Percentiles rank a stretch among this genome's conserved stretches.
Evolutionary conservation across 305 asterid genomes (phyloP).

Genomic region (Plantago lanceolata): DNA sequence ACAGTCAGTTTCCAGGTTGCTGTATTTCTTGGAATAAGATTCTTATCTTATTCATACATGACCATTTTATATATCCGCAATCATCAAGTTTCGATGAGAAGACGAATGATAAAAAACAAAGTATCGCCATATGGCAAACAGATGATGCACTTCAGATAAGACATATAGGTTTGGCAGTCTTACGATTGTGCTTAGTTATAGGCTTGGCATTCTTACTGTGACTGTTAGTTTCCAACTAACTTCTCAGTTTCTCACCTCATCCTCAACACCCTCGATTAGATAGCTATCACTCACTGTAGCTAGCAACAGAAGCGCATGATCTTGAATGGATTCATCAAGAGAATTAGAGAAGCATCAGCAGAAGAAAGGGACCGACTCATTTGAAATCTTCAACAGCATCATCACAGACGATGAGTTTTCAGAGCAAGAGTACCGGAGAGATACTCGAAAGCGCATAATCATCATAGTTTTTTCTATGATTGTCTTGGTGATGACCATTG

Average conservation of each 20-base stretch:
- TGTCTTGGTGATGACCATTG: slow-evolving; percentile 19
- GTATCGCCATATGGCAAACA: no score
- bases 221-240: not conserved
- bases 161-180: no score
- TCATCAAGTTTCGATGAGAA: no score
- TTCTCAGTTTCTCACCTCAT: not conserved
- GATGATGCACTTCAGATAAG: no score
- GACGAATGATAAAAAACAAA: no score
- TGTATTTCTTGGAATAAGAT: no score
- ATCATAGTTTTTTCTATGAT: slow-evolving; percentile 25
- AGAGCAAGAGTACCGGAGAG: slow-evolving; percentile 25
- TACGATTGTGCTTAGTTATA: no score
- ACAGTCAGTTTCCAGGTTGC: no score
- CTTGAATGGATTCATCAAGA: slow-evolving; percentile 23
- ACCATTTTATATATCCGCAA: no score
- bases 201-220: no score
- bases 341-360: slow-evolving; percentile 1
- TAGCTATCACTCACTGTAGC: not conserved
- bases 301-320: not conserved
- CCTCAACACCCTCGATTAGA: not conserved
- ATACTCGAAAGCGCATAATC: slow-evolving; percentile 30
- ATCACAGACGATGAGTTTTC: slow-evolving; percentile 18
- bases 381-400: slow-evolving; percentile 24
- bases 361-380: slow-evolving; percentile 7
- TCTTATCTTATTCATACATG: no score